Evolutionary conservation across 164 flowering plant species (phyloP).

Genomic region (Magnolia officinalis): DNA sequence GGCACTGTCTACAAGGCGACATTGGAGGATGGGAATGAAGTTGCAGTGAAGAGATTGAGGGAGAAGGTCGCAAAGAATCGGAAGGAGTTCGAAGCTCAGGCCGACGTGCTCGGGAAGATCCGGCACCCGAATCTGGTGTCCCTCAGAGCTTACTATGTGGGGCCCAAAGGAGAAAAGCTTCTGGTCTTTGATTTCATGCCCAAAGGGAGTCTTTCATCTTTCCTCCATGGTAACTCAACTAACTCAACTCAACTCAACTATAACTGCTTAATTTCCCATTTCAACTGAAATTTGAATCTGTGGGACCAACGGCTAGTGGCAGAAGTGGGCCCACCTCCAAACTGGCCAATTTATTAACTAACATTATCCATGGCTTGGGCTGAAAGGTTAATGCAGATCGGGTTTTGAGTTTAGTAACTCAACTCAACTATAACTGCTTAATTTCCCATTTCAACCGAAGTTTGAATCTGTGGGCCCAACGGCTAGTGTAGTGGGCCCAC

Average conservation of each 20-base stretch:
- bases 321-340: too few relatives aligned
- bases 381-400: too few relatives aligned
- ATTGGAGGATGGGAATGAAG: conserved; percentile 78
- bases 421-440: neutral
- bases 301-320: too few relatives aligned
- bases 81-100: conserved; percentile 80
- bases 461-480: too few relatives aligned
- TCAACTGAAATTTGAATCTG: too few relatives aligned
- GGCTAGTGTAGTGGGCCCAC: too few relatives aligned
- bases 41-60: conserved; percentile 89
- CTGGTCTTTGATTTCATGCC: conserved; percentile 93
- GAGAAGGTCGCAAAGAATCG: conserved; percentile 84
- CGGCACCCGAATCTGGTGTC: conserved; percentile 76
- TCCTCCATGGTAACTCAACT: conserved; percentile 78
- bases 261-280: too few relatives aligned
- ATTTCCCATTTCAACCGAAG: too few relatives aligned
- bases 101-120: conserved; percentile 67
- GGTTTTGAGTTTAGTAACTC: neutral
- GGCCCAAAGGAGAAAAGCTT: conserved; percentile 97
- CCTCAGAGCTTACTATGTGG: conserved; percentile 87
- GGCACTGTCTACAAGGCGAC: conserved; percentile 96
- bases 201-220: conserved; percentile 84
- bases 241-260: neutral
- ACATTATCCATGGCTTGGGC: too few relatives aligned
- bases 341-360: too few relatives aligned